Percentiles rank a stretch among this genome's conserved stretches.
Conservation (phyloP, 2,329 filamentous ascomycete species). For the Pseudogymnoascus sp. region DNA sequence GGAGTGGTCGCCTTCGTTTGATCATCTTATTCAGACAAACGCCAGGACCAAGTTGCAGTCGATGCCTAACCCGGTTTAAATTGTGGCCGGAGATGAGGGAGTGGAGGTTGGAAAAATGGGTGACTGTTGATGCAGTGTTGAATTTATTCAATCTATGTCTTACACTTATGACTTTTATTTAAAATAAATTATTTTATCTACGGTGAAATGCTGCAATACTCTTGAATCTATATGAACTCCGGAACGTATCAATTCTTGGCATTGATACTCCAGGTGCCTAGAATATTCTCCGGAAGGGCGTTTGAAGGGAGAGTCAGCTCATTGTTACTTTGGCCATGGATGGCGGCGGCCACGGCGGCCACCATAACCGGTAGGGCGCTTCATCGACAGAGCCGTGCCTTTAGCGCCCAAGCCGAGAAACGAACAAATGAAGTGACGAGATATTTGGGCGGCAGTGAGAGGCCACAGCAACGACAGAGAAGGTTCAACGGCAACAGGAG, state of each 20-base stretch:
- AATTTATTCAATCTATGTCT: neutral
- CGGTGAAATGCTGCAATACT: neutral
- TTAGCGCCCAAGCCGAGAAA: too few relatives aligned
- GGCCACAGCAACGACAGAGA: neutral
- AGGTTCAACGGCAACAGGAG: neutral
- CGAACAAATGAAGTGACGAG: neutral
- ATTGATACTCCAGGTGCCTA: neutral
- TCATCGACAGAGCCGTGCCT: too few relatives aligned
- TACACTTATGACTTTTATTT: neutral
- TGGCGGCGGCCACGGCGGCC: too few relatives aligned
- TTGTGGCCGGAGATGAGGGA: neutral
- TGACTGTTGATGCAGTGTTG: neutral
- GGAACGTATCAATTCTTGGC: neutral
- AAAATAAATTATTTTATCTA: neutral
- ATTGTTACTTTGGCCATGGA: too few relatives aligned
- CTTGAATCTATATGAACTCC: neutral
- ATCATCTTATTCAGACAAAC: conserved; percentile 7
- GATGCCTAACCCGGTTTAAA: neutral
- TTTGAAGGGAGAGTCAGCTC: too few relatives aligned
- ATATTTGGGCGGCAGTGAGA: neutral
- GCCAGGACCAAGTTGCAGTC: neutral
- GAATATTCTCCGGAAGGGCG: neutral
- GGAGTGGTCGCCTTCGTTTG: conserved; percentile 10
- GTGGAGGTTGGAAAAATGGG: neutral
- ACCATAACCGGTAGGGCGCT: too few relatives aligned